phyloP scores from a whole-genome alignment of 805 yeast species.

The Lachancea fermentati region DNA sequence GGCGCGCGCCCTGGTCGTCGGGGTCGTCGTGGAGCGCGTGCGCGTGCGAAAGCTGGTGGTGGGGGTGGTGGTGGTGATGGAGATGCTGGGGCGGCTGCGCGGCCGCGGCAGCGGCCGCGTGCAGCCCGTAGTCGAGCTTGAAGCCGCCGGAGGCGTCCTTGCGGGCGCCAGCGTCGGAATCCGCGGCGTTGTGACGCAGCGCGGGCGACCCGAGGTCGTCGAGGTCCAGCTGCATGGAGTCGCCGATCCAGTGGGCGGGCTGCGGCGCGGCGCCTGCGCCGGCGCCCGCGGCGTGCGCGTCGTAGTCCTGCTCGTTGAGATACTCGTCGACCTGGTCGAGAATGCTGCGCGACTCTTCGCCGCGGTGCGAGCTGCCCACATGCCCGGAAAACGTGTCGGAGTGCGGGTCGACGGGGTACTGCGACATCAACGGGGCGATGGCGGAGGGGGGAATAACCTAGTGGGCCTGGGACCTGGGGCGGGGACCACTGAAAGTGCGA shows the following conservation, averaged over 20 bases:
- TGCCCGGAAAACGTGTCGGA: too few species aligned
- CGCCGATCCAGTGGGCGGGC: too few species aligned
- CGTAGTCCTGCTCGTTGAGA: slow-evolving; percentile 8
- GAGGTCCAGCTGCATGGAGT: slow-evolving; percentile 18
- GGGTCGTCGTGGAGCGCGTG: background rate
- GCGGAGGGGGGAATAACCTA: too few species aligned
- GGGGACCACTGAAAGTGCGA: too few species aligned
- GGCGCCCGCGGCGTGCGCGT: slow-evolving; percentile 2
- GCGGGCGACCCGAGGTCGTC: slow-evolving; percentile 9
- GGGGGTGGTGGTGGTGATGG: slow-evolving; percentile 14
- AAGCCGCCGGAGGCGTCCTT: too few species aligned
- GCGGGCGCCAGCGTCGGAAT: background rate
- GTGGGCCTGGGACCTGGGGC: too few species aligned
- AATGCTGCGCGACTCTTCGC: too few species aligned
- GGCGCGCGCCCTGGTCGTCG: background rate
- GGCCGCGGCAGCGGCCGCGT: too few species aligned
- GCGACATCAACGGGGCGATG: too few species aligned
- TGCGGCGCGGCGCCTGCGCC: slow-evolving; percentile 12
- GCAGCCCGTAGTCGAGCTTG: too few species aligned
- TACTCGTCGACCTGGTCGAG: slow-evolving; percentile 28
- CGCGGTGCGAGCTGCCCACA: too few species aligned
- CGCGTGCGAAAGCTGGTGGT: slow-evolving; percentile 22
- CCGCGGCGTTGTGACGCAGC: background rate
- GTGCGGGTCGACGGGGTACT: too few species aligned
- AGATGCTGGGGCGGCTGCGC: slow-evolving; percentile 1